phyloP scores from a whole-genome alignment of 768 basidiomycete genomes.

The Amanita muscaria region DNA sequence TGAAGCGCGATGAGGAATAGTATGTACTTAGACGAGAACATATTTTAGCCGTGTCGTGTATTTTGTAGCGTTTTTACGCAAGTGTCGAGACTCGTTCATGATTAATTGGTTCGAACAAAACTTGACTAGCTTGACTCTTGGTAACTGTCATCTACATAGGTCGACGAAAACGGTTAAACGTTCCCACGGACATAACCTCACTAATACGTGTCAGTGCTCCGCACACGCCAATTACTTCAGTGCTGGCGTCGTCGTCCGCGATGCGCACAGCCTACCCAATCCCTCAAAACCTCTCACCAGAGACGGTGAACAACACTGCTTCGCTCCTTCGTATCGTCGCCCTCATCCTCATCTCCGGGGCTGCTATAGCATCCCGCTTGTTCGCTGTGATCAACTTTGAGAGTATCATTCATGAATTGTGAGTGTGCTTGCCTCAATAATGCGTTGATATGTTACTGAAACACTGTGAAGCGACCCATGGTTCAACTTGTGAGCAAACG shows the following conservation, averaged over 20 bases:
- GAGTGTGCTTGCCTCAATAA: slow-evolving; percentile 23
- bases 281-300: slow-evolving; percentile 58
- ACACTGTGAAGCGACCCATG: slow-evolving; percentile 71
- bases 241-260: slow-evolving; percentile 29
- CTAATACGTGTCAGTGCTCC: no score
- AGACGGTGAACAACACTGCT: slow-evolving; percentile 77
- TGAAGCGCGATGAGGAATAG: no score
- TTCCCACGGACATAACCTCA: no score
- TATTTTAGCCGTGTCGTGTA: no score
- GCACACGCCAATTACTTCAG: no score
- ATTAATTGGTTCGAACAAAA: no score
- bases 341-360: slow-evolving; percentile 83
- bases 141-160: no score
- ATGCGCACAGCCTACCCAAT: slow-evolving; percentile 70
- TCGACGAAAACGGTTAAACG: no score
- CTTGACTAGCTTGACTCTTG: no score
- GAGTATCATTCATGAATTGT: slow-evolving; percentile 99
- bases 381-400: slow-evolving; percentile 98
- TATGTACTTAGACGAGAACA: no score
- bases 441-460: slow-evolving; percentile 10
- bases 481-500: slow-evolving; percentile 88
- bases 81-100: no score
- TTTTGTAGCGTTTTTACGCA: no score
- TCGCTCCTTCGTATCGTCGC: slow-evolving; percentile 88
- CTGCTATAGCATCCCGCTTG: slow-evolving; percentile 90